Percentiles rank a stretch among this genome's conserved stretches.
Conservation (phyloP, 2,329 filamentous ascomycete genomes). For the Lasiodiplodia sp. region DNA sequence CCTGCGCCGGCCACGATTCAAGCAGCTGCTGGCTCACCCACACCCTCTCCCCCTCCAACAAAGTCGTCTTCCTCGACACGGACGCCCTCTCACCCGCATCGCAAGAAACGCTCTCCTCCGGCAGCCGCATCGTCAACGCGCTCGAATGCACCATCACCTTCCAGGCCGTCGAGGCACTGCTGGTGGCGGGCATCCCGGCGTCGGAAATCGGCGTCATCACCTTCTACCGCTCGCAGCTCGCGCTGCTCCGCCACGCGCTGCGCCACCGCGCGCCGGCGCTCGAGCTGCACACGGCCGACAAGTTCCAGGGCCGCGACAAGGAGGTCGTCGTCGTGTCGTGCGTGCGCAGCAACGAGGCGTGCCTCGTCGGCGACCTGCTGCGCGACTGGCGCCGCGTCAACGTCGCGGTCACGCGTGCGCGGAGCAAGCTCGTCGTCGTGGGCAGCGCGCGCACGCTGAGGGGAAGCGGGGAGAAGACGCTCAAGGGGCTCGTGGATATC, state of each 20-base stretch:
- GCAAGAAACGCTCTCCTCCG: slow-evolving; percentile 71
- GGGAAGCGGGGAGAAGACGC: slow-evolving; percentile 68
- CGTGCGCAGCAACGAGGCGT: slow-evolving; percentile 83
- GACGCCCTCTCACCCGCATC: slow-evolving; percentile 72
- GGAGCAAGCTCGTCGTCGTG: slow-evolving; percentile 88
- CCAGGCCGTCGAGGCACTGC: slow-evolving; percentile 80
- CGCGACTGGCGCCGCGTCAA: slow-evolving; percentile 94
- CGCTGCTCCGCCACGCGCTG: slow-evolving; percentile 77
- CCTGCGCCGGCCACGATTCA: slow-evolving; percentile 61
- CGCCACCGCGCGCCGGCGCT: slow-evolving; percentile 62
- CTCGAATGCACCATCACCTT: slow-evolving; percentile 79
- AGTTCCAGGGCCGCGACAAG: slow-evolving; percentile 96
- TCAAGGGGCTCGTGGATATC: slow-evolving; percentile 76
- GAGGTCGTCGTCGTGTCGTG: slow-evolving; percentile 87
- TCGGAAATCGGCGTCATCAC: slow-evolving; percentile 92
- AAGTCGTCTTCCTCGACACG: slow-evolving; percentile 89
- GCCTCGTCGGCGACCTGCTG: slow-evolving; percentile 86
- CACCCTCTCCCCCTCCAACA: slow-evolving; percentile 71
- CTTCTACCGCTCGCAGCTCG: slow-evolving; percentile 92
- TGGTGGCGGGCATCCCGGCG: slow-evolving; percentile 76
- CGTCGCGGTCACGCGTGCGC: slow-evolving; percentile 91
- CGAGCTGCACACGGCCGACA: slow-evolving; percentile 96
- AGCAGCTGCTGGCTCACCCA: slow-evolving; percentile 77
- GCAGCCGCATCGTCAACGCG: slow-evolving; percentile 86
- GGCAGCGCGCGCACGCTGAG: slow-evolving; percentile 80